A percentile compares a stretch with the other conserved stretches of the same genome.
Evolutionary conservation across 2,329 filamentous ascomycete species (phyloP).

Genomic region (Plenodomus tracheiphilus): DNA sequence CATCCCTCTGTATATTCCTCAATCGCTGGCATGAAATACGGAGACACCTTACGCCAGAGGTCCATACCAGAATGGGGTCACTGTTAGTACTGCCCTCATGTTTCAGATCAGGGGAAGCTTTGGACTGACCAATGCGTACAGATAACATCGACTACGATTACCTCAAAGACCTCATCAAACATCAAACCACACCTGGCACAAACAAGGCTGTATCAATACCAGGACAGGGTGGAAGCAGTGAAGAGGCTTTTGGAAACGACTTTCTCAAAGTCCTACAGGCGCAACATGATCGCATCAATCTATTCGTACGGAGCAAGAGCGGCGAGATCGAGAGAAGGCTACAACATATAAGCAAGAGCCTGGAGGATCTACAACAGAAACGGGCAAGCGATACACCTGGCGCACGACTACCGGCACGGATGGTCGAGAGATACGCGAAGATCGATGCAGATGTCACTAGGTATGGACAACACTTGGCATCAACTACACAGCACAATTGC

Average conservation of each 20-base stretch:
- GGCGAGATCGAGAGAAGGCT: conserved; percentile 75
- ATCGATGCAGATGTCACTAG: conserved; percentile 55
- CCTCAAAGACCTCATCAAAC: conserved; percentile 82
- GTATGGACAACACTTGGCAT: conserved; percentile 19
- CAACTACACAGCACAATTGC: conserved; percentile 1
- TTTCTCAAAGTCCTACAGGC: conserved; percentile 71
- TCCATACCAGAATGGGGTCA: conserved; percentile 83
- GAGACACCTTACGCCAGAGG: conserved; percentile 70
- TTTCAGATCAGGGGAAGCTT: neutral
- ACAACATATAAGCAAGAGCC: conserved; percentile 46
- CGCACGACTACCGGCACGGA: conserved; percentile 45
- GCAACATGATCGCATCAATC: conserved; percentile 75
- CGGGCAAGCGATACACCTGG: conserved; percentile 10
- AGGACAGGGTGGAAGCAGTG: conserved; percentile 60
- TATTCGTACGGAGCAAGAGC: conserved; percentile 79
- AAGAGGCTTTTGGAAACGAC: conserved; percentile 69
- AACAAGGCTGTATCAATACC: conserved; percentile 74
- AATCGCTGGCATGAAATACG: conserved; percentile 68
- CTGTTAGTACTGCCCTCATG: conserved; percentile 53
- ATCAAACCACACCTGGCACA: conserved; percentile 72
- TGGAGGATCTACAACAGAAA: conserved; percentile 37
- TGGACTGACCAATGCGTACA: conserved; percentile 41
- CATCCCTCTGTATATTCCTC: conserved; percentile 2
- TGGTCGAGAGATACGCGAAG: conserved; percentile 55
- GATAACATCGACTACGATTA: conserved; percentile 91